Percentiles rank a stretch among this genome's conserved stretches.
phyloP scores from a whole-genome alignment of 208 protist species.

The Acanthamoeba healyi region DNA sequence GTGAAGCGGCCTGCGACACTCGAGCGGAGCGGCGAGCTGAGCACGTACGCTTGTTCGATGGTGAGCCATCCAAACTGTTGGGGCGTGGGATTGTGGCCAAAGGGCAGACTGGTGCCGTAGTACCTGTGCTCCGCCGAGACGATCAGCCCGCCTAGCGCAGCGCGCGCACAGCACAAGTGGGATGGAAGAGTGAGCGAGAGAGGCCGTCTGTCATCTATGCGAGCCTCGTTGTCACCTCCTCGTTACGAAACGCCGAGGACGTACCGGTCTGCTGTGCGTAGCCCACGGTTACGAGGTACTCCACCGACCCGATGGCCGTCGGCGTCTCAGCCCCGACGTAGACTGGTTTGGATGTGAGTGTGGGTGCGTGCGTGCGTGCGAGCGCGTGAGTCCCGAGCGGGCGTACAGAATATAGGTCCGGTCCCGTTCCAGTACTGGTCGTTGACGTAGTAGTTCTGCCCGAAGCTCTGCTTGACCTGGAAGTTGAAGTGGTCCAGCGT shows the following conservation, averaged over 20 bases:
- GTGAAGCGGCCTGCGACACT: no score
- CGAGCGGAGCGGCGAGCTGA: not conserved
- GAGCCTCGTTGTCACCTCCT: no score
- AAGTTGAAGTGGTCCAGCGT: conserved; percentile 27
- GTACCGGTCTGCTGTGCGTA: not conserved
- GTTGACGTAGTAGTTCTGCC: not conserved
- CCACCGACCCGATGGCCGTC: not conserved
- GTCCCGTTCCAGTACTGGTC: conserved; percentile 27
- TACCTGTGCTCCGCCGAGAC: conserved; percentile 93
- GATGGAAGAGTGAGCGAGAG: no score
- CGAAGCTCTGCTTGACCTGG: not conserved
- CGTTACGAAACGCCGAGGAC: no score
- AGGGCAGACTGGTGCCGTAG: conserved; percentile 89
- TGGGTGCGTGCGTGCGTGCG: conserved; percentile 62
- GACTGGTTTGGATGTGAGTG: conserved; percentile 43
- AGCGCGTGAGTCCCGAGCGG: no score
- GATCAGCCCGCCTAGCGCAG: conserved; percentile 87
- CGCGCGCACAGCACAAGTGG: no score
- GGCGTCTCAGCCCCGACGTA: not conserved
- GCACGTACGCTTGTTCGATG: conserved; percentile 87
- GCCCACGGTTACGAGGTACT: not conserved
- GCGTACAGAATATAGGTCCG: conserved; percentile 21
- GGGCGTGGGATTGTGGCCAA: conserved; percentile 79
- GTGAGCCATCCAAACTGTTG: conserved; percentile 81
- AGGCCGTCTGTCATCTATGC: no score